Conservation (phyloP, 768 basidiomycete genomes). For the Kwoniella newhampshirensis region DNA sequence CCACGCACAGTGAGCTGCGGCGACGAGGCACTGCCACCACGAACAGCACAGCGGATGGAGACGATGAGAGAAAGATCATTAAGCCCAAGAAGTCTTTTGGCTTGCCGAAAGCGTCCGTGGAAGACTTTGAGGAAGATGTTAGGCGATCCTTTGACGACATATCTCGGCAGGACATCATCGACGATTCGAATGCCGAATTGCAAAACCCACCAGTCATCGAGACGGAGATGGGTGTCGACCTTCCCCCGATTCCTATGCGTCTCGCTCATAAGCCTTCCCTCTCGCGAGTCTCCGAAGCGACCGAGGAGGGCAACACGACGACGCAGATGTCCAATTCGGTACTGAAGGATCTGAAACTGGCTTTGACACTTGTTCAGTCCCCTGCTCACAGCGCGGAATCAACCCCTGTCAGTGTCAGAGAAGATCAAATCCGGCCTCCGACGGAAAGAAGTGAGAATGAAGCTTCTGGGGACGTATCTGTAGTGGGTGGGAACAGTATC, state of each 20-base stretch:
- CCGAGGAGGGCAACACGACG: conserved; percentile 10
- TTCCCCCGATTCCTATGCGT: conserved; percentile 32
- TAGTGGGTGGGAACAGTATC: background rate
- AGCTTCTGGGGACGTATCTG: conserved; percentile 2
- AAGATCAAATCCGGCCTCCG: too few species aligned
- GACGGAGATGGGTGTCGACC: conserved; percentile 21
- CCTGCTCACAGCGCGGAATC: background rate
- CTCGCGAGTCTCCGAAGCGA: conserved; percentile 13
- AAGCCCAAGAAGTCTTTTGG: conserved; percentile 31
- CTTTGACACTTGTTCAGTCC: background rate
- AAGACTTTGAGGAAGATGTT: conserved; percentile 27
- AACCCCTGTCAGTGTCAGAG: too few species aligned
- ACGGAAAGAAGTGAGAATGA: too few species aligned
- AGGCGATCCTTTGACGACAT: conserved; percentile 26
- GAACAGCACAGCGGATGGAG: background rate
- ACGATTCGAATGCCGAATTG: too few species aligned
- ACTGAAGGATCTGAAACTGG: conserved; percentile 15
- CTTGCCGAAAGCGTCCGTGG: conserved; percentile 25
- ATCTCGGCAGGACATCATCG: conserved; percentile 1
- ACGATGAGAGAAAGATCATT: conserved; percentile 1
- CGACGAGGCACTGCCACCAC: conserved; percentile 8
- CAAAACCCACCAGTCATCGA: too few species aligned
- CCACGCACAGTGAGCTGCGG: conserved; percentile 8
- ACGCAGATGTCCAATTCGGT: conserved; percentile 5
- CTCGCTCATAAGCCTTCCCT: conserved; percentile 16